Evolutionary conservation across 805 yeast genomes (phyloP), one percentile per base, ranked within the genome.

Genomic region (Myxozyma lipomycoides): DNA sequence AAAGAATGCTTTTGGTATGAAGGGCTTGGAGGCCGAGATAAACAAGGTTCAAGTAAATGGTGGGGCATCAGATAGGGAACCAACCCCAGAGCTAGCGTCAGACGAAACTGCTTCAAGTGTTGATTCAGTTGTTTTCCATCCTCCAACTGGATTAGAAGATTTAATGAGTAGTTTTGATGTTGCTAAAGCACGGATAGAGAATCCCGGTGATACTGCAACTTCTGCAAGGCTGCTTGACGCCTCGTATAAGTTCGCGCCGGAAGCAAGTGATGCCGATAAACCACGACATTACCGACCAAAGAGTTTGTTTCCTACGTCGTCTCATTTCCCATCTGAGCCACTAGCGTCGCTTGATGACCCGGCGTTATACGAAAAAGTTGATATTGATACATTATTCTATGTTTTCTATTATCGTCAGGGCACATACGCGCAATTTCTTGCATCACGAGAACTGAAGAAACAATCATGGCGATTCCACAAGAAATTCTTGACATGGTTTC

Each of bases 241-340:
- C 1, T 89, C 97, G 2, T 73, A 87, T 52, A 72, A 86, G 60
- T 85, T 86, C 62, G 88, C 97, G 66, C 98, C 98, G 0, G 98
- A 93, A 69, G 86, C 98, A 0, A 78, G 82, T 51, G 95, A 91
- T 65, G 83, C 95, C 1, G 97, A 91, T 62, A 78, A 74, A 60
- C 95, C 97, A 17, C 78, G 83, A 54, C 77, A 78, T 65, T 82
- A 88, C 65, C 78, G 77, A 43, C 91, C 97, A 4, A 76, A 78
- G 21, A 80, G 82, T 59, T 95, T 95, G 47, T 95, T 85, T 64
- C 95, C 96, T 24, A 87, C 95, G 5, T 86, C 93, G 35, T 78
- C 85, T 21, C 86, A 83, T 68, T 93, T 87, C 69, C 98, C 98
- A 1, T 87, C 82, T 64, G 93, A 85, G 54, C 90, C 90, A 28